Evolutionary conservation across 2,329 filamentous ascomycete species (phyloP).

Genomic region (Aspergillus unguis): DNA sequence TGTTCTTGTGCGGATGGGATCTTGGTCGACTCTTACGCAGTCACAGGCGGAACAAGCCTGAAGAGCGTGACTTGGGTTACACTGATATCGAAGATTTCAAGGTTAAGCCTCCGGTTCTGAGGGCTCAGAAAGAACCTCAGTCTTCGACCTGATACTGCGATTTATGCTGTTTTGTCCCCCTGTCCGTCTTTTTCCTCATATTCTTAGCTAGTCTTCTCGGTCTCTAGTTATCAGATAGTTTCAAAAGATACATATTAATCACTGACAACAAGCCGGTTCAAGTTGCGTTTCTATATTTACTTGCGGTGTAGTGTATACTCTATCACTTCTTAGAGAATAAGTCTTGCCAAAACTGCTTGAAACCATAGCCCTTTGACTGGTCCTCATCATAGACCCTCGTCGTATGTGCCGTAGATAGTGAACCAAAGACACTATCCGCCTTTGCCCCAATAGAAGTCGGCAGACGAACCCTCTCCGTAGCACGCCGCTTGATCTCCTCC

Average conservation of each 20-base stretch:
- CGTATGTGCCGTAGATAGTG: conserved; percentile 48
- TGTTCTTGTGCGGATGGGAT: too few species aligned
- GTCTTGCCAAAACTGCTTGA: conserved; percentile 87
- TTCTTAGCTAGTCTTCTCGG: too few species aligned
- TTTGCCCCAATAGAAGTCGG: conserved; percentile 27
- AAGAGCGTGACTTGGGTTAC: too few species aligned
- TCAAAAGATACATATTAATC: neutral
- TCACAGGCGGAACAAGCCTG: too few species aligned
- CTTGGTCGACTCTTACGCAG: too few species aligned
- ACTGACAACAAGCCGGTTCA: neutral
- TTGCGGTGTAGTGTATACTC: neutral
- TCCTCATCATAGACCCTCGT: conserved; percentile 70
- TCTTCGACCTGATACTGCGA: too few species aligned
- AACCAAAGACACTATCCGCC: conserved; percentile 58
- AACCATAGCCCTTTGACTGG: conserved; percentile 70
- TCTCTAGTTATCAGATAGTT: too few species aligned
- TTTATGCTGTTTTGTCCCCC: too few species aligned
- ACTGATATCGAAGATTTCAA: too few species aligned
- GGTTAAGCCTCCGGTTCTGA: too few species aligned
- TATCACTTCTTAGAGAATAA: conserved; percentile 51
- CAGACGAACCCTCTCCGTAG: conserved; percentile 46
- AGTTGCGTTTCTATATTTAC: neutral
- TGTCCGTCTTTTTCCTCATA: too few species aligned
- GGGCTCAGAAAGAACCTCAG: too few species aligned
- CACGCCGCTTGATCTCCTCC: conserved; percentile 67